A percentile compares a stretch with the other conserved stretches of the same genome.
Evolutionary conservation across 2,329 filamentous ascomycete genomes (phyloP).

Genomic region (Venturia asperata): DNA sequence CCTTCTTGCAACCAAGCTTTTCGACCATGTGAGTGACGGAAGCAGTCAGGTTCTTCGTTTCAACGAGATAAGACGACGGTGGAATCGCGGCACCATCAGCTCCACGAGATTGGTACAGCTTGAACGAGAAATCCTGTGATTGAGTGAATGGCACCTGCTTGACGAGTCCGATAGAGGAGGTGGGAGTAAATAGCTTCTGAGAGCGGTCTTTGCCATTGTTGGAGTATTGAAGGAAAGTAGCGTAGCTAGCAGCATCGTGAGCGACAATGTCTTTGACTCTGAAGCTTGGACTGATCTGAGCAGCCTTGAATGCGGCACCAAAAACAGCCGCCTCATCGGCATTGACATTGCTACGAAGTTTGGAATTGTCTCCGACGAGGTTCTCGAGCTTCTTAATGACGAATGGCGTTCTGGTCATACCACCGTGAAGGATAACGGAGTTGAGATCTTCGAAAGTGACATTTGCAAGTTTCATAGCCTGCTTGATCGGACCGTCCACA

Average conservation of each 20-base stretch:
- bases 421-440: conserved; percentile 89
- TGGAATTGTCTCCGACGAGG: conserved; percentile 62
- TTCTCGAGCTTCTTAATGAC: conserved; percentile 84
- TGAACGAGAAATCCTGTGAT: conserved; percentile 70
- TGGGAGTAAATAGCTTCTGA: conserved; percentile 76
- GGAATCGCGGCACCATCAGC: conserved; percentile 39
- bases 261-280: conserved; percentile 93
- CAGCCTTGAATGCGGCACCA: conserved; percentile 89
- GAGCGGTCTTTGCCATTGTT: conserved; percentile 61
- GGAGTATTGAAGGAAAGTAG: conserved; percentile 68
- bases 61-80: conserved; percentile 52
- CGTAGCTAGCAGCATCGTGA: conserved; percentile 67
- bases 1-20: conserved; percentile 67
- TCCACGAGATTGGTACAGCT: conserved; percentile 64
- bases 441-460: conserved; percentile 70
- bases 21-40: conserved; percentile 72
- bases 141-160: conserved; percentile 84
- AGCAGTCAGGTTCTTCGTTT: conserved; percentile 78
- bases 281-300: conserved; percentile 88
- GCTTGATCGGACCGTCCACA: conserved; percentile 61
- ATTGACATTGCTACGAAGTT: conserved; percentile 90
- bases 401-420: conserved; percentile 83
- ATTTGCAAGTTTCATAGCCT: conserved; percentile 66
- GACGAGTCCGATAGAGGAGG: conserved; percentile 65
- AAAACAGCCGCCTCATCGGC: conserved; percentile 95